Percentiles rank a stretch among this genome's conserved stretches.
Conservation (phyloP, 2,329 filamentous ascomycete genomes). For the Parastagonospora nodorum region DNA sequence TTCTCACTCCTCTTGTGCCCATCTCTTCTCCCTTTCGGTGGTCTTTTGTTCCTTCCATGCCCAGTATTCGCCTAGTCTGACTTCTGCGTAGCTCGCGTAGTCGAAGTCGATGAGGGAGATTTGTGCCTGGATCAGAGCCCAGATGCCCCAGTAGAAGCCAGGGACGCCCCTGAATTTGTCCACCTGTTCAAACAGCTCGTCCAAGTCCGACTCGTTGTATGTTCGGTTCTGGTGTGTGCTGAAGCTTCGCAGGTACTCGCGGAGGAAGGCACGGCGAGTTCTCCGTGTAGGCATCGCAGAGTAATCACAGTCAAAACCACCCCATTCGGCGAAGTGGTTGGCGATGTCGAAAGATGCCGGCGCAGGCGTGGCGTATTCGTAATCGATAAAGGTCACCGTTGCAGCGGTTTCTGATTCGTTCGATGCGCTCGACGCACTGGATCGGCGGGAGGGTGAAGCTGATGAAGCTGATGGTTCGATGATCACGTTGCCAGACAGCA, state of each 20-base stretch:
- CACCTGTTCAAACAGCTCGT: conserved; percentile 76
- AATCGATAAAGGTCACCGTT: conserved; percentile 79
- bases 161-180: conserved; percentile 87
- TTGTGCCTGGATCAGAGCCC: conserved; percentile 90
- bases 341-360: conserved; percentile 95
- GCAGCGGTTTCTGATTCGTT: conserved; percentile 36
- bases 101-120: conserved; percentile 98
- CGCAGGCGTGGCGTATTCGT: conserved; percentile 94
- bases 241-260: conserved; percentile 81
- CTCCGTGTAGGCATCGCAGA: conserved; percentile 76
- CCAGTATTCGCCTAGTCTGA: conserved; percentile 87
- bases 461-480: conserved; percentile 63
- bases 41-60: conserved; percentile 79
- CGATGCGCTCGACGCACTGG: conserved; percentile 38
- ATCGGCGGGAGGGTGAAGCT: conserved; percentile 39
- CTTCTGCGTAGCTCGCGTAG: conserved; percentile 88
- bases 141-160: conserved; percentile 90
- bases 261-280: conserved; percentile 79
- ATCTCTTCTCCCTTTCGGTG: conserved; percentile 77
- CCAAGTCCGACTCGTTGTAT: conserved; percentile 63
- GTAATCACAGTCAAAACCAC: conserved; percentile 94
- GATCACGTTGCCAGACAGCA: conserved; percentile 96
- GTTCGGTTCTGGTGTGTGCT: conserved; percentile 46
- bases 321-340: conserved; percentile 99
- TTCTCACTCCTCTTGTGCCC: conserved; percentile 63